These are phyloP conservation scores for Setomelanomma holmii DNA, from an alignment of 2,329 filamentous ascomycete species.

Conservation along the genomic window DNA sequence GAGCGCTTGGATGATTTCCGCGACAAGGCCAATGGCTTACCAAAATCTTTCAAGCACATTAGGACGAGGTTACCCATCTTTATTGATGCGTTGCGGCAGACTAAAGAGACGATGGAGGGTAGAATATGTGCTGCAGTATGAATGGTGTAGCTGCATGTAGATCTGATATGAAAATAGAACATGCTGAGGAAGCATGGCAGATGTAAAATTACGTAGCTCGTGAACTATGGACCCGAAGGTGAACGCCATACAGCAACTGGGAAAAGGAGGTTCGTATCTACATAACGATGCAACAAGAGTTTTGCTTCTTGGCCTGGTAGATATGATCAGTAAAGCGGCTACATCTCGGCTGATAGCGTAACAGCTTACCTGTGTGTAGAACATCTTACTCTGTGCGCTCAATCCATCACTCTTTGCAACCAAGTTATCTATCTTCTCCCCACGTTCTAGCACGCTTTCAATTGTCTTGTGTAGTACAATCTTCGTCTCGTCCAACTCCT, in stretches of 20 bases:
- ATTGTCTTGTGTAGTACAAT: constrained; percentile 97
- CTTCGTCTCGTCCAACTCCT: constrained; percentile 97
- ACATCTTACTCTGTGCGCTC: constrained; percentile 95
- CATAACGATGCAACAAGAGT: constrained; percentile 66
- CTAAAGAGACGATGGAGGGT: not conserved
- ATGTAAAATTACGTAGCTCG: constrained; percentile 2
- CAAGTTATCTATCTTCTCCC: constrained; percentile 94
- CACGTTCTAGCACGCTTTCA: constrained; percentile 83
- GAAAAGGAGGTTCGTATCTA: constrained; percentile 32
- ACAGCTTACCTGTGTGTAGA: constrained; percentile 76
- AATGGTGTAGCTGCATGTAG: not conserved
- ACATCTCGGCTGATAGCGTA: not conserved
- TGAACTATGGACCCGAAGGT: constrained; percentile 3
- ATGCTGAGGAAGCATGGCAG: not conserved
- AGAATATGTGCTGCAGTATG: constrained; percentile 9
- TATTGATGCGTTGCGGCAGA: not conserved
- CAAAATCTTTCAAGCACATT: not conserved
- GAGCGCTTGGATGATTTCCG: constrained; percentile 24
- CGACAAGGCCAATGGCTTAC: not conserved
- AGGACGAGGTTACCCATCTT: not conserved
- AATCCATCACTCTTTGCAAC: constrained; percentile 92
- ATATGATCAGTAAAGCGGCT: constrained; percentile 7
- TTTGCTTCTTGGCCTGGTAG: constrained; percentile 65
- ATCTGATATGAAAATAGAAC: too few relatives aligned
- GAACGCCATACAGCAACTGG: not conserved